Evolutionary conservation across 371 early-diverging fungal genomes (phyloP), one percentile per base, ranked within the genome.

Genomic region (Mucor sp.): DNA sequence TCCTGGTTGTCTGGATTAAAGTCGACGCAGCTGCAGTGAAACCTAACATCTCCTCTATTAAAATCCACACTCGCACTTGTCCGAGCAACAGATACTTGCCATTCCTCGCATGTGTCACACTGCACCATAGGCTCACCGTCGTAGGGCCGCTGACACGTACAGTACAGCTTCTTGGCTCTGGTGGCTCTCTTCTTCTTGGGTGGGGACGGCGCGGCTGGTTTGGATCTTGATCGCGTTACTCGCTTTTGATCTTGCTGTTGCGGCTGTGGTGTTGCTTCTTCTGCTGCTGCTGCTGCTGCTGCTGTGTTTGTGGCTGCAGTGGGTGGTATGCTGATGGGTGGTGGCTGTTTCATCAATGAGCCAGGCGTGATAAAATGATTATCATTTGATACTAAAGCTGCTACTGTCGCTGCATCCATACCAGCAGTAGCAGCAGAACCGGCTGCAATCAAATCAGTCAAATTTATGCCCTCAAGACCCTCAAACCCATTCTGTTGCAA

Each of bases 41-140:
- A 93, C 93, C 93, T 93, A 72, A 91, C 93, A 91, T 93, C 71
- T n/a, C 47, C 6, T 1, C 25, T n/a, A 15, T 30, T 60, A 37
- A 17, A n/a, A 60, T 12, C 50, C 19, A 25, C 19, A 58, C 30
- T 41, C 1, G 44, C 21, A 19, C 33, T 4, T 14, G 4, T 37
- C 1, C 14, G 37, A 11, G 37, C 14, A 0, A 59, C 48, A 32
- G 11, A 57, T 14, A 48, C 81, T 73, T 85, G 91, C 93, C 93
- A 93, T 69, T 93, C 89, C 57, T 83, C 73, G 71, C 93, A 93
- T 25, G 70, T 63, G 68, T 92, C 92, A 70, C 93, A 93, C 60
- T 88, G 87, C 53, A 93, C 90, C 93, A 93, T 93, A 6, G 91
- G 90, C 35, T 85, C 83, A 35, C 92, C 91, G 63, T 85, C 79